These are phyloP conservation scores for Dactylis glomerata DNA, from an alignment of 176 grass and related monocot species.

Conservation along the genomic window DNA sequence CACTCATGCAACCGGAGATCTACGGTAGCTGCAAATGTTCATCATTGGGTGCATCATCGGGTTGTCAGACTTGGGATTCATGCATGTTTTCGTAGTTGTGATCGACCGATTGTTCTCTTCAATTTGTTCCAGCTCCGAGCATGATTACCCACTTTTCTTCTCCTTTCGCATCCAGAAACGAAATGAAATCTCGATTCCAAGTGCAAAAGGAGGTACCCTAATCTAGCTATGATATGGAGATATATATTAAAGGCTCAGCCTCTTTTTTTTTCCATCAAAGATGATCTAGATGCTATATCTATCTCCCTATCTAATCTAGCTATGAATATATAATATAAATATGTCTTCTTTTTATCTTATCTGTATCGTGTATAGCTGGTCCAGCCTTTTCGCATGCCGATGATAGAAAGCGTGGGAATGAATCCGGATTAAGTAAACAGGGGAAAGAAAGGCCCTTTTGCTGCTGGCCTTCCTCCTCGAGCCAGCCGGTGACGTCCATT, in stretches of 20 bases:
- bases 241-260: constrained; percentile 35
- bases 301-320: constrained; percentile 6
- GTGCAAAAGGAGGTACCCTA: constrained; percentile 18
- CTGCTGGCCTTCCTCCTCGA: not conserved
- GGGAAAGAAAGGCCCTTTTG: constrained; percentile 42
- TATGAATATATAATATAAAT: constrained; percentile 26
- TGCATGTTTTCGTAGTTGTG: not conserved
- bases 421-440: constrained; percentile 14
- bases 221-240: not conserved
- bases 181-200: constrained; percentile 49
- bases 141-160: not conserved
- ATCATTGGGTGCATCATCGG: constrained; percentile 19
- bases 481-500: no score
- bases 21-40: not conserved
- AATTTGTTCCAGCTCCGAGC: not conserved
- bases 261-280: constrained; percentile 41
- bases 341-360: constrained; percentile 44
- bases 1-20: not conserved
- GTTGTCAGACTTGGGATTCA: not conserved
- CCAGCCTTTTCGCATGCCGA: constrained; percentile 39
- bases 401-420: constrained; percentile 51
- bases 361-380: constrained; percentile 5
- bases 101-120: not conserved
- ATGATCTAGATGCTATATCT: constrained; percentile 17
- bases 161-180: not conserved